Conservation (phyloP, 2,329 filamentous ascomycete species). For the Arthrocladium fulminans region DNA sequence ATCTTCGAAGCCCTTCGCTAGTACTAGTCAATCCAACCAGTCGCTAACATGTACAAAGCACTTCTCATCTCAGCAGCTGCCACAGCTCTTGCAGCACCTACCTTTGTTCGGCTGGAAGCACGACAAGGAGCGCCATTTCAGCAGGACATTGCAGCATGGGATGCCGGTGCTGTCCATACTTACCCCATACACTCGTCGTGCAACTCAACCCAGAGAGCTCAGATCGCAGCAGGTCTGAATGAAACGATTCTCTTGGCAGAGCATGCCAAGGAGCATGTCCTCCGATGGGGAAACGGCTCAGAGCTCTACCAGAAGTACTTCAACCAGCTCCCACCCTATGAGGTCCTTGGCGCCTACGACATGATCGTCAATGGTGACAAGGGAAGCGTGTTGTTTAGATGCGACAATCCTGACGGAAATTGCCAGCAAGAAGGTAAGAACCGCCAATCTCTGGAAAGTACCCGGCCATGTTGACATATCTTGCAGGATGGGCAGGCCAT, state of each 20-base stretch:
- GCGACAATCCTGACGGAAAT: slow-evolving; percentile 60
- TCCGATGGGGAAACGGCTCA: slow-evolving; percentile 44
- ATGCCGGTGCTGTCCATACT: slow-evolving; percentile 31
- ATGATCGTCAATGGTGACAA: slow-evolving; percentile 52
- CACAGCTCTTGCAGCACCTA: slow-evolving; percentile 4
- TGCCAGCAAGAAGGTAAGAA: slow-evolving; percentile 44
- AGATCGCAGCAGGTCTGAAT: slow-evolving; percentile 48
- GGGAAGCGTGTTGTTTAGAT: slow-evolving; percentile 52
- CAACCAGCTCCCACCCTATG: slow-evolving; percentile 49
- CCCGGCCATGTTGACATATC: slow-evolving; percentile 3
- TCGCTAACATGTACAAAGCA: slow-evolving; percentile 5
- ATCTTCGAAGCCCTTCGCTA: background rate
- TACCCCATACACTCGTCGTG: slow-evolving; percentile 56
- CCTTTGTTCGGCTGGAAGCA: slow-evolving; percentile 1
- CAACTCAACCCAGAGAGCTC: slow-evolving; percentile 51
- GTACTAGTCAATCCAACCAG: background rate
- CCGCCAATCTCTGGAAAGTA: background rate
- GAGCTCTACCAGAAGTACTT: slow-evolving; percentile 59
- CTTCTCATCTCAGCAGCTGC: slow-evolving; percentile 7
- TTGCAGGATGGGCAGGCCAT: slow-evolving; percentile 57
- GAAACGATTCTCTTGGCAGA: slow-evolving; percentile 51
- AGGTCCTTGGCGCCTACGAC: slow-evolving; percentile 55
- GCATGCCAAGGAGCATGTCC: slow-evolving; percentile 53
- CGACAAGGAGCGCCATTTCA: slow-evolving; percentile 4
- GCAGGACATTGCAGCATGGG: slow-evolving; percentile 17